Evolutionary conservation across 2,329 filamentous ascomycete genomes (phyloP).

Genomic region (Colletotrichum sp.): DNA sequence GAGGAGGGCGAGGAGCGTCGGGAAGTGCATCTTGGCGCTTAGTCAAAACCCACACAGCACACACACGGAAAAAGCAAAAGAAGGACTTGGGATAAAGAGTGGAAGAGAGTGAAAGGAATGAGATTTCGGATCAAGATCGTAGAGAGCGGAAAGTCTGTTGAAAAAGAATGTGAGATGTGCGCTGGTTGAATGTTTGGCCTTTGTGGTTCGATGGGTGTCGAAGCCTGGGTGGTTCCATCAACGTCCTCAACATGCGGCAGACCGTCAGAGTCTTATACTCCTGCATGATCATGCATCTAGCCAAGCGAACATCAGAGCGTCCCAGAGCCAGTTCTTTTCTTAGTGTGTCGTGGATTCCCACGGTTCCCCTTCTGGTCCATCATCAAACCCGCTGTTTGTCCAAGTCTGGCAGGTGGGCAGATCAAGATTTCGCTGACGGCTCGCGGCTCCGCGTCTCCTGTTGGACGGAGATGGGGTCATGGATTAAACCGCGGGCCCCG

Average conservation of each 20-base stretch:
- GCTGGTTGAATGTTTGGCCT: neutral
- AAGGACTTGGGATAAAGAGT: neutral
- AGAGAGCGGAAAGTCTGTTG: neutral
- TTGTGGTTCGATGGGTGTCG: neutral
- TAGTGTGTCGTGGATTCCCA: neutral
- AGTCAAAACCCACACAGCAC: neutral
- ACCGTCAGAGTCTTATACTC: neutral
- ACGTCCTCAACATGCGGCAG: neutral
- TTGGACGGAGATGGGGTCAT: neutral
- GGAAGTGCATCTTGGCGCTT: slow-evolving; percentile 8
- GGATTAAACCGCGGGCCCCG: neutral
- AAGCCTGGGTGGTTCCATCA: neutral
- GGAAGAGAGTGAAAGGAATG: neutral
- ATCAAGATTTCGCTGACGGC: neutral
- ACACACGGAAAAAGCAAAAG: neutral
- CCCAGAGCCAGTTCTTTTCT: neutral
- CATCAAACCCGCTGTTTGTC: neutral
- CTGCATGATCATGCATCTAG: neutral
- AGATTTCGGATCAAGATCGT: neutral
- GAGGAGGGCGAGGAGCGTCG: slow-evolving; percentile 12
- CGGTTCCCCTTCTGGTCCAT: neutral
- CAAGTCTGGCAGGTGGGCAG: neutral
- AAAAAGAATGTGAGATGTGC: slow-evolving; percentile 3
- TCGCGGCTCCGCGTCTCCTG: neutral
- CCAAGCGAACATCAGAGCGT: neutral